Conservation (phyloP, 1,139 yeast genomes). For the Saccharomyces pastorianus region DNA sequence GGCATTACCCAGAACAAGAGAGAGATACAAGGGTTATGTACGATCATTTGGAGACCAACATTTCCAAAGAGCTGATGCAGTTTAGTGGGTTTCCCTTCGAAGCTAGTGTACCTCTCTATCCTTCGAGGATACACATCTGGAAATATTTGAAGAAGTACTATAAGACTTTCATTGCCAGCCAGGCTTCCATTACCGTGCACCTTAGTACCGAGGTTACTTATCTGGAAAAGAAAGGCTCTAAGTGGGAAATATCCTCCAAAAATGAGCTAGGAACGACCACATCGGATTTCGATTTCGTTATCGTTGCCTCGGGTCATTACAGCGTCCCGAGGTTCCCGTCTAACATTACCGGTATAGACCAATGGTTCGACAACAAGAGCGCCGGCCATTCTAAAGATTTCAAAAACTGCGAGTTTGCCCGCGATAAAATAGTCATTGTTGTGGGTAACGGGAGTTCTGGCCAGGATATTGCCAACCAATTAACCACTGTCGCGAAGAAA, state of each 20-base stretch:
- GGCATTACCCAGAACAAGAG: constrained; percentile 25
- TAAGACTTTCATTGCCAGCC: constrained; percentile 12
- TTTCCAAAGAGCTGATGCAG: constrained; percentile 27
- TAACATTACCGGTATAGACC: constrained; percentile 36
- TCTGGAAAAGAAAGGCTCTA: constrained; percentile 10
- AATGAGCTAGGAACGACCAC: constrained; percentile 7
- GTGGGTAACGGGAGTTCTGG: constrained; percentile 62
- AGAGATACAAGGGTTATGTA: constrained; percentile 23
- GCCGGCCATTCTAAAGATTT: constrained; percentile 55
- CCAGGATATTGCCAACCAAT: constrained; percentile 48
- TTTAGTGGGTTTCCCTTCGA: constrained; percentile 26
- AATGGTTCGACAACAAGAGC: constrained; percentile 43
- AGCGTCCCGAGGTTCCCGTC: constrained; percentile 44
- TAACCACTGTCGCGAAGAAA: constrained; percentile 35
- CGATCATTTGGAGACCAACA: constrained; percentile 27
- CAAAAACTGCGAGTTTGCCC: constrained; percentile 40
- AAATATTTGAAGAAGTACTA: constrained; percentile 21
- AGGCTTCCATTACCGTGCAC: constrained; percentile 11
- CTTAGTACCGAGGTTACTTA: constrained; percentile 14
- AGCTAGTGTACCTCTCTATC: constrained; percentile 16
- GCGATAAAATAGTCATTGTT: constrained; percentile 41
- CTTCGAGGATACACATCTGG: constrained; percentile 21
- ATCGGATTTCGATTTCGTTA: constrained; percentile 42
- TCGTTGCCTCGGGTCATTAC: constrained; percentile 50
- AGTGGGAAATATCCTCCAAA: constrained; percentile 16